Base-by-base conservation (phyloP, 2,329 filamentous ascomycete species). In the Zopfia rhizophila region DNA sequence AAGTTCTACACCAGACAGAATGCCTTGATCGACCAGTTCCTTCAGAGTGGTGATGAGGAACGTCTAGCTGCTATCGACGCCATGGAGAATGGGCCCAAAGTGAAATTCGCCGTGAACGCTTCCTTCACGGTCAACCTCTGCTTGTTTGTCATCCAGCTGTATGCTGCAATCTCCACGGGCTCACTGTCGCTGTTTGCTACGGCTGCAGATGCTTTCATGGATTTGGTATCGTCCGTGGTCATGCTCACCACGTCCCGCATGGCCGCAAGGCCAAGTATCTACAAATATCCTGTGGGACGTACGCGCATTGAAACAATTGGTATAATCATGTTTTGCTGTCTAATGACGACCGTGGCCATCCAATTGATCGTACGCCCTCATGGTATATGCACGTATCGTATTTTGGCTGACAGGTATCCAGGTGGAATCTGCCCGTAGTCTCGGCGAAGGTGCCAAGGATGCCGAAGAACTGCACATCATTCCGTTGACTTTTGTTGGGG, bases 321-420 rank as follows among this genome's bases (percentile, higher is more conserved):
- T 19, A 83, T 87, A 51, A 83, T 87, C 56, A 78, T 87, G 32
- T 87, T 87, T 66, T 85, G 83, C 52, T 82, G 83, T 30, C 72
- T 87, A 48, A 86, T 87, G 82, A 85, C 84, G 2, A 86, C 83
- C 0, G 83, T 86, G 3, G 82, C 84, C 35, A 82, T 86, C 19
- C 80, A 86, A 58, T 72, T 87, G 19, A 78, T 84, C 35, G 80
- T 81, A 67, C 66, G 77, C 66, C 18, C 16, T n/a, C 29, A 8
- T 22, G 36, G 29, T 53, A 28, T 17, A 45, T 30, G 48, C 24
- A 36, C 12, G 36, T 25, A 22, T 21, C 19, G 27, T 10, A 19
- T 21, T 2, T 30, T 35, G 5, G 32, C 58, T 66, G 38, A 66
- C 48, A 76, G 70, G 70, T 30, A 12, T 35, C 4, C 28, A 69